Base-by-base conservation (phyloP, 805 yeast genomes). In the Millerago galiae region DNA sequence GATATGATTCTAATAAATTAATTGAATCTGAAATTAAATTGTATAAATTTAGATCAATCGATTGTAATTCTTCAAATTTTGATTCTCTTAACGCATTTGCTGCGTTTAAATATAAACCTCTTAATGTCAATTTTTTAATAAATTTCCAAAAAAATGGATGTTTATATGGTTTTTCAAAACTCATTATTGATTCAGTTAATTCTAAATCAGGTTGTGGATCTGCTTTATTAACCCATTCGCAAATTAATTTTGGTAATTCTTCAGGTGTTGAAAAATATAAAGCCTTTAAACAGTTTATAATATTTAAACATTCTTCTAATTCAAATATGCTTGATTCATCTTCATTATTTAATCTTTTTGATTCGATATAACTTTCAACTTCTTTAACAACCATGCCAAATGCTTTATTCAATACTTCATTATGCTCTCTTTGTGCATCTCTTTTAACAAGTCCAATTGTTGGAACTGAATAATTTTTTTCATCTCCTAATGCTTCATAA, bases 171-270 rank as follows among this genome's bases (percentile, higher is more conserved):
- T 57, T 63, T 2, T 68, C 73, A 16, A 60, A 62, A 27, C 56
- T 55, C 52, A 71, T 60, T 9, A 73, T 72, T 35, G 60, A 66
- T 40, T 76, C 72, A 4, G 74, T 66, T 27, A 74, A 59, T 24
- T 70, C 75, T 15, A 67, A 66, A 44, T 72, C 77, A 1, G 90
- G 90, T 50, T 76, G 75, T 5, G 81, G 79, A 55, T 83, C 86
- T 26, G 81, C 79, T 43, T 77, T 69, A 54, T 84, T 84, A 21
- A 81, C 67, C 93, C 93, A 84, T 37, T 68, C 71, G 55, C 37
- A 66, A 65, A 26, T 79, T 71, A 48, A 67, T 66, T 38, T 58
- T 64, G 43, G 68, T 64, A 11, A 61, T 14, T 68, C 65, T 2
- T 67, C 53, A 18, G 46, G 48, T 10, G 54, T 54, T 1, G 56